Evolutionary conservation across 179 eudicot genomes (phyloP).

Genomic region (Carnegiea gigantea): DNA sequence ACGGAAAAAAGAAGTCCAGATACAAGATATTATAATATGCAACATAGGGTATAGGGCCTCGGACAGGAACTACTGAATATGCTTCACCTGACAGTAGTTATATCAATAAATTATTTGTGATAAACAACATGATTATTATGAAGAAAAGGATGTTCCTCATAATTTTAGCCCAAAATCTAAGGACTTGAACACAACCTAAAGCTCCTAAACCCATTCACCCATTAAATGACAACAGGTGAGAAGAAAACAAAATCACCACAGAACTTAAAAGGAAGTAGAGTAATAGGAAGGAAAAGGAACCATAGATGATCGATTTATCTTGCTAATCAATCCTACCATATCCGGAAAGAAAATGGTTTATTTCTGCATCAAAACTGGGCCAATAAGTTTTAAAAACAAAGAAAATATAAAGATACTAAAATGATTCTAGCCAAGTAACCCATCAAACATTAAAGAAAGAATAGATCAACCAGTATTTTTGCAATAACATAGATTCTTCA

Average conservation of each 20-base stretch:
- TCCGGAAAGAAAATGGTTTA: neutral
- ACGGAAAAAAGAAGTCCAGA: neutral
- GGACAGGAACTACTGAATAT: neutral
- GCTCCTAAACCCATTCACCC: no score
- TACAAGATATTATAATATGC: no score
- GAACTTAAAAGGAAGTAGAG: neutral
- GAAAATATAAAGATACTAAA: no score
- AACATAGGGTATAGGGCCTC: neutral
- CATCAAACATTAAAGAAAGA: neutral
- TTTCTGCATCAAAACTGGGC: neutral
- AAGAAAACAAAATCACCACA: neutral
- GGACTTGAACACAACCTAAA: no score
- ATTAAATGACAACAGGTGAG: no score
- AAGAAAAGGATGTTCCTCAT: no score
- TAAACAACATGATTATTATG: no score
- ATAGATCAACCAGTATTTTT: neutral
- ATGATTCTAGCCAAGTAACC: neutral
- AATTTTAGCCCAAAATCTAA: no score
- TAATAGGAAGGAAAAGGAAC: neutral
- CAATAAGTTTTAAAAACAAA: no score
- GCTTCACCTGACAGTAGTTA: no score
- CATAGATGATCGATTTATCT: neutral
- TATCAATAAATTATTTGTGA: no score
- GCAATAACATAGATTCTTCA: neutral
- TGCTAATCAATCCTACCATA: neutral